Evolutionary conservation across 1,284 basidiomycete species (phyloP), one percentile per base, ranked within the genome.

Genomic region (Papiliotrema terrestris): DNA sequence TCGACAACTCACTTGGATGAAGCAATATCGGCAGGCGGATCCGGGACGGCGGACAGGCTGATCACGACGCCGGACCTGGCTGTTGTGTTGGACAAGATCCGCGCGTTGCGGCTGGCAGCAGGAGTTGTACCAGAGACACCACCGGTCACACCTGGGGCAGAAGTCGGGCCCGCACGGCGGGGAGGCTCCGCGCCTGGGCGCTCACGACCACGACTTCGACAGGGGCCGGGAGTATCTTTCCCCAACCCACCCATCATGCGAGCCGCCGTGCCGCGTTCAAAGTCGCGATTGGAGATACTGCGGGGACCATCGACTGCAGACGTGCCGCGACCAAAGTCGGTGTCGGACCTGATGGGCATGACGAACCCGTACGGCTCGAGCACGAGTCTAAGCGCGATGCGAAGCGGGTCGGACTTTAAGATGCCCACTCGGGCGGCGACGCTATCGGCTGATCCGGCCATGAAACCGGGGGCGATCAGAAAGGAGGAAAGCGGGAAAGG

Each of bases 11-110:
- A 32, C 11, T 32, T 11, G 29, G 29, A 32, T 5, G 29, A 32
- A 32, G 29, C 29, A 32, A 11, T 32, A 32, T 6, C 29, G 29
- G 29, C 29, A 11, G 29, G 6, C 5, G 29, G 29, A 32, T 32
- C 5, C 29, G 29, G 29, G 29, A 52, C 57, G 13, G 66, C 66
- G 8, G 65, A 79, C 38, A 74, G 80, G 23, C 73, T 83, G 17
- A 72, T 83, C 38, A 78, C 76, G n/a, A 85, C 87, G 0, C 78
- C 81, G 1, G 85, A 84, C 2, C 74, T 89, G 20, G 77, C 83
- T 2, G 68, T 79, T 5, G 78, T 88, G 35, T 74, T 88, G 22
- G 72, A 77, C 32, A 80, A 82, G 36, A 79, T 91, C 32, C 84
- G 84, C 36, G 67, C 72, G 0, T 78, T 82, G 1, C 70, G 86